These are phyloP conservation scores for Pythium dissotocum DNA, from an alignment of 352 stramenopile species.

Conservation along the genomic window DNA sequence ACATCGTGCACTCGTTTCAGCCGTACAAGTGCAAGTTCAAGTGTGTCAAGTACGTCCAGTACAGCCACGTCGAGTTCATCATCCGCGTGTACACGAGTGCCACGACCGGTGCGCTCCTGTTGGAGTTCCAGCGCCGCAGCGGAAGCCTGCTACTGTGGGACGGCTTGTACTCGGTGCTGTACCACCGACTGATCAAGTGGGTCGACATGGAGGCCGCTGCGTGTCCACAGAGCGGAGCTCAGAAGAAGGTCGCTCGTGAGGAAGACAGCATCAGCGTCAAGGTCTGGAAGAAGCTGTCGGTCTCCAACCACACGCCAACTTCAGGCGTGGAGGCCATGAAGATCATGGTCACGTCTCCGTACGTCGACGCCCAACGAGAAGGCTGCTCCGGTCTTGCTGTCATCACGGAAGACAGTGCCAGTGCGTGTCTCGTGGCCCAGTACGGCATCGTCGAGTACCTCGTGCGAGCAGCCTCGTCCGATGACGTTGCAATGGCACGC, in stretches of 20 bases:
- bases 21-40: conserved; percentile 86
- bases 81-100: conserved; percentile 55
- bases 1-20: conserved; percentile 71
- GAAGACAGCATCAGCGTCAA: conserved; percentile 52
- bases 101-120: conserved; percentile 41
- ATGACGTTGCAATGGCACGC: conserved; percentile 68
- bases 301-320: conserved; percentile 47
- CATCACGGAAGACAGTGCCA: conserved; percentile 67
- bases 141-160: conserved; percentile 81
- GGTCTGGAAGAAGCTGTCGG: conserved; percentile 60
- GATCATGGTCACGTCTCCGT: conserved; percentile 82
- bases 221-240: conserved; percentile 67
- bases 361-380: conserved; percentile 70
- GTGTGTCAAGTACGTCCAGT: conserved; percentile 85
- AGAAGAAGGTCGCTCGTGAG: conserved; percentile 61
- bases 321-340: conserved; percentile 84
- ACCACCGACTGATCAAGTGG: conserved; percentile 51
- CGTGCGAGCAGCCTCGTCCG: conserved; percentile 41
- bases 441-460: conserved; percentile 56
- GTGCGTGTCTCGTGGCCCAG: conserved; percentile 57
- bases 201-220: conserved; percentile 49
- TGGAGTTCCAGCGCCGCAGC: conserved; percentile 77
- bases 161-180: conserved; percentile 73
- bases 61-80: conserved; percentile 82
- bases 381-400: conserved; percentile 69